A percentile compares a stretch with the other conserved stretches of the same genome.
These are phyloP conservation scores for Coniosporium tulheliwenetii DNA, from an alignment of 2,329 filamentous ascomycete genomes.

Conservation along the genomic window DNA sequence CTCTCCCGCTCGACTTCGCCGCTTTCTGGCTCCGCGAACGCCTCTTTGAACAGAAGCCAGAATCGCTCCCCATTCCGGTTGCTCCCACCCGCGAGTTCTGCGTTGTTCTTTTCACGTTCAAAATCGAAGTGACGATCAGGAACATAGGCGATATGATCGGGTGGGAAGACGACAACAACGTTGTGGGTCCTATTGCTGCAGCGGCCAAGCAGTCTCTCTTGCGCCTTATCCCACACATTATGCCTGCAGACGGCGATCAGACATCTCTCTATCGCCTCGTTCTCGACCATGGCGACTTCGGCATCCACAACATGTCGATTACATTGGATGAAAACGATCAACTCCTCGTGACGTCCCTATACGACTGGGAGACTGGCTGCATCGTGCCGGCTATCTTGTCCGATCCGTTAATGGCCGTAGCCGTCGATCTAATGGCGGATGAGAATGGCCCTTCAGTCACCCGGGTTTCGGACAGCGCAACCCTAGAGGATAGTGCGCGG, in stretches of 20 bases:
- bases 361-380: slow-evolving; percentile 16
- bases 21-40: slow-evolving; percentile 9
- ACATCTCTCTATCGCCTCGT: slow-evolving; percentile 15
- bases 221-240: slow-evolving; percentile 10
- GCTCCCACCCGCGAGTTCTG: slow-evolving; percentile 16
- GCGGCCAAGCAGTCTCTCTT: slow-evolving; percentile 13
- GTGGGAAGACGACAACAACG: slow-evolving; percentile 9
- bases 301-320: slow-evolving; percentile 17
- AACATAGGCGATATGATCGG: slow-evolving; percentile 11
- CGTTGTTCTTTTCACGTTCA: slow-evolving; percentile 9
- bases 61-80: slow-evolving; percentile 9
- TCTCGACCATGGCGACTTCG: slow-evolving; percentile 19
- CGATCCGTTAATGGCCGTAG: slow-evolving; percentile 7
- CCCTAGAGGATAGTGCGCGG: slow-evolving; percentile 4
- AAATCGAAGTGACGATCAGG: slow-evolving; percentile 13
- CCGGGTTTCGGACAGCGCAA: slow-evolving; percentile 4
- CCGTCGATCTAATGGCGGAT: slow-evolving; percentile 7
- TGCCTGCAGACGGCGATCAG: slow-evolving; percentile 3
- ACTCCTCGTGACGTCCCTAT: slow-evolving; percentile 13
- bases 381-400: slow-evolving; percentile 16
- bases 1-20: slow-evolving; percentile 4
- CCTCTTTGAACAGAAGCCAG: slow-evolving; percentile 11
- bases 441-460: slow-evolving; percentile 9
- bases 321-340: slow-evolving; percentile 6
- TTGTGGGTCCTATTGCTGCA: slow-evolving; percentile 5